Base-by-base conservation (phyloP, 345 rosid genomes). In the Eutrema heterophyllum region DNA sequence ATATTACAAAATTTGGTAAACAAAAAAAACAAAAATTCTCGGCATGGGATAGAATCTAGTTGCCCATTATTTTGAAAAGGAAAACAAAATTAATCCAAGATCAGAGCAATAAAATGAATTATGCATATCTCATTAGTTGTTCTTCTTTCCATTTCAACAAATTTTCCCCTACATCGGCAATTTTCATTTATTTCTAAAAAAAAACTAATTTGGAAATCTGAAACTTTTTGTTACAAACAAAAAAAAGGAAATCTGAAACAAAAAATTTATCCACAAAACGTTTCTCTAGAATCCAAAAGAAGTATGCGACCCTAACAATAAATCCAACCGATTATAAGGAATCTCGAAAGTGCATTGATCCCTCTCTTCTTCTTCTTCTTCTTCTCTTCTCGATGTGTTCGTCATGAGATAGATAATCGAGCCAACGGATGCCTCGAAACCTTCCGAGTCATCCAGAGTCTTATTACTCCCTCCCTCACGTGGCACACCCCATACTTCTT, bases 321-420 rank as follows among this genome's bases (percentile, higher is more conserved):
- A 56, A 65, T 36, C 50, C 0, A 66, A 48, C 44, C 33, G 52
- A 38, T 30, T 8, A 48, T 66, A 54, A 46, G 36, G 44, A 46
- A 44, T 39, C 33, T 48, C 51, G 2, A 66, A 38, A 46, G 15
- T n/a, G 39, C 78, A 46, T 11, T 36, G 59, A 65, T 36, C 43
- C 5, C 8, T 48, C 45, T 62, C 64, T 26, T 35, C 52, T 13
- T 41, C 54, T 54, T 62, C 64, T 26, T 35, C 52, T 13, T 41
- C 54, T 54, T 43, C 21, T 54, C 63, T 18, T 66, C 56, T 73
- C 18, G 67, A 46, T 49, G 30, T 15, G 6, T 73, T 73, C 16
- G 6, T 65, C 43, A 38, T 73, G 13, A 55, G 71, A 65, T 46
- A 46, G 7, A 54, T 62, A 36, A 56, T 57, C 7, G 51, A 38